These are phyloP conservation scores for Phanerodontia chrysosporium DNA, from an alignment of 768 basidiomycete genomes.

Conservation along the genomic window DNA sequence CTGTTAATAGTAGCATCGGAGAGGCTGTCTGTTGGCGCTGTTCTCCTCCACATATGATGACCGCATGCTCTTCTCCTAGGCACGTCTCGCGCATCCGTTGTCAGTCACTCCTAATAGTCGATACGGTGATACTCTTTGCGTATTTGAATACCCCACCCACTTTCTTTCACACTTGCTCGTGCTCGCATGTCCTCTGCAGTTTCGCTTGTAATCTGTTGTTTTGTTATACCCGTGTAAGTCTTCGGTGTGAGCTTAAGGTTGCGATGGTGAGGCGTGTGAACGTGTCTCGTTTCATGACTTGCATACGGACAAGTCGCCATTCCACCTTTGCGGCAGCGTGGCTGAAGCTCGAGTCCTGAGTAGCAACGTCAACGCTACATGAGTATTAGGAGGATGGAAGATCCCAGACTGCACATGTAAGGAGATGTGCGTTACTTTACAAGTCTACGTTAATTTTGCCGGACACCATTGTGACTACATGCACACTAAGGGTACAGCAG, in stretches of 20 bases:
- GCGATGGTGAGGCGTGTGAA: background rate
- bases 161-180: slow-evolving; percentile 53
- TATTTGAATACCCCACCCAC: slow-evolving; percentile 27
- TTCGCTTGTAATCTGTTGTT: slow-evolving; percentile 50
- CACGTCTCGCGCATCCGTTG: slow-evolving; percentile 17
- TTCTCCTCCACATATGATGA: slow-evolving; percentile 47
- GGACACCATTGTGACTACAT: background rate
- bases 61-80: slow-evolving; percentile 46
- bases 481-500: background rate
- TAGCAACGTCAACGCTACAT: background rate
- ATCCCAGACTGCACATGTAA: background rate
- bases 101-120: slow-evolving; percentile 55
- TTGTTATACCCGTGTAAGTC: slow-evolving; percentile 13
- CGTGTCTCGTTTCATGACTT: background rate
- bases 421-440: background rate
- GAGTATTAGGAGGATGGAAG: background rate
- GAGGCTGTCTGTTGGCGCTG: slow-evolving; percentile 30
- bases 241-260: background rate
- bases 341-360: too few species aligned
- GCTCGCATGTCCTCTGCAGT: slow-evolving; percentile 46
- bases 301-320: background rate
- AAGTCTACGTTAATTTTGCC: background rate
- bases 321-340: too few species aligned
- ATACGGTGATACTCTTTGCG: slow-evolving; percentile 5
- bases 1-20: background rate